A percentile compares a stretch with the other conserved stretches of the same genome.
phyloP scores from a whole-genome alignment of 2,329 filamentous ascomycete genomes.

The Botryotinia calthae region DNA sequence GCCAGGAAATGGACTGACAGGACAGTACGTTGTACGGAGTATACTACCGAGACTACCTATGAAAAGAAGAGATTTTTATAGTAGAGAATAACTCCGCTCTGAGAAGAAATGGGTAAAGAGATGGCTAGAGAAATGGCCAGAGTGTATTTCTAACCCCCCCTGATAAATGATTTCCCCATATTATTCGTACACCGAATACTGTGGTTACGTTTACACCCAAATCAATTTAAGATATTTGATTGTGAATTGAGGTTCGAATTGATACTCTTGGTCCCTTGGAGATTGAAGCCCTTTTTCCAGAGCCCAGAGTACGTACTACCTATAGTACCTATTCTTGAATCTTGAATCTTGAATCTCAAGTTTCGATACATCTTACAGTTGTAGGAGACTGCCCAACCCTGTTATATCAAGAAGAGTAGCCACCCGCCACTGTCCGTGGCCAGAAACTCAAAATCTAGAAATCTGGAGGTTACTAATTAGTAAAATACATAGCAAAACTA shows the following conservation, averaged over 20 bases:
- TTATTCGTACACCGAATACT: constrained; percentile 7
- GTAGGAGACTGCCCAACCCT: neutral
- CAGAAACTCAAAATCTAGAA: neutral
- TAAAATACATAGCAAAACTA: neutral
- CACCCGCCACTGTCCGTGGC: neutral
- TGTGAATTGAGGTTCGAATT: neutral
- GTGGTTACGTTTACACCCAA: constrained; percentile 5
- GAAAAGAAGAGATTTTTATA: neutral
- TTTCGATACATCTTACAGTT: neutral
- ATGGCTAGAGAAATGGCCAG: neutral
- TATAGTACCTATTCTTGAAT: neutral
- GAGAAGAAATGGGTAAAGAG: neutral
- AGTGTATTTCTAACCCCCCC: neutral
- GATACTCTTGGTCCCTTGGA: neutral
- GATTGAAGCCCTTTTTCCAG: neutral
- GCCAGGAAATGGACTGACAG: neutral
- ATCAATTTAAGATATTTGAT: neutral
- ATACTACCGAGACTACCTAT: neutral
- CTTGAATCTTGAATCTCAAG: neutral
- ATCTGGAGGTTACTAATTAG: neutral
- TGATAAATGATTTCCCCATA: constrained; percentile 4
- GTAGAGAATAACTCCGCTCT: neutral
- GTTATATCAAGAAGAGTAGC: neutral
- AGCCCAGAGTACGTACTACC: neutral
- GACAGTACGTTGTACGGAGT: neutral